Conservation (phyloP, 495 filamentous ascomycete species). For the Coniosporium apollinis region DNA sequence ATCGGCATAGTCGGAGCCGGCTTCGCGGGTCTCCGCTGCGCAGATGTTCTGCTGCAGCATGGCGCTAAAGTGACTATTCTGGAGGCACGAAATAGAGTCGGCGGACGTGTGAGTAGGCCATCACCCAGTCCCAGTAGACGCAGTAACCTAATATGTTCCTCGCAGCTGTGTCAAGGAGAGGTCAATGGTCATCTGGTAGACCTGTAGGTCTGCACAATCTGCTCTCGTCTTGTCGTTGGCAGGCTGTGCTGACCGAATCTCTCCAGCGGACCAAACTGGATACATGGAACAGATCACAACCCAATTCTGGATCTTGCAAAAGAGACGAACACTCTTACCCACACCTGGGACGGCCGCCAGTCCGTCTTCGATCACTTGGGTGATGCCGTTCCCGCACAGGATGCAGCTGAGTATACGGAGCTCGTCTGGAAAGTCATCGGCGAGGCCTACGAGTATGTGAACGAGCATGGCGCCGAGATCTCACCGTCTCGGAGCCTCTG, state of each 20-base stretch:
- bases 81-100: conserved; percentile 69
- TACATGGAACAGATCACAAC: conserved; percentile 74
- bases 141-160: conserved; percentile 3
- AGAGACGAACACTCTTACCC: conserved; percentile 42
- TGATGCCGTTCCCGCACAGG: conserved; percentile 31
- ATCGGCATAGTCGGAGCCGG: conserved; percentile 77
- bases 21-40: conserved; percentile 71
- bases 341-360: conserved; percentile 39
- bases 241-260: conserved; percentile 5
- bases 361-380: conserved; percentile 50
- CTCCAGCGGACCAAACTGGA: conserved; percentile 78
- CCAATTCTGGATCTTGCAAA: conserved; percentile 67
- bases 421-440: conserved; percentile 66
- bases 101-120: conserved; percentile 49
- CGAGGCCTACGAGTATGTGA: conserved; percentile 66
- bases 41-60: conserved; percentile 61
- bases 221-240: background rate
- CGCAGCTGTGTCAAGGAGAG: conserved; percentile 14
- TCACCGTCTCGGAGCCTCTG: conserved; percentile 48
- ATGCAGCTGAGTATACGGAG: conserved; percentile 37
- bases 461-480: conserved; percentile 45
- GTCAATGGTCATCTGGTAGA: conserved; percentile 28
- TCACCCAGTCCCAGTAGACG: conserved; percentile 12
- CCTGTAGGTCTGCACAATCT: conserved; percentile 26
- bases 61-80: conserved; percentile 72